A percentile compares a stretch with the other conserved stretches of the same genome.
phyloP scores from a whole-genome alignment of 140 eudicot species.

The Erigeron philadelphicus region DNA sequence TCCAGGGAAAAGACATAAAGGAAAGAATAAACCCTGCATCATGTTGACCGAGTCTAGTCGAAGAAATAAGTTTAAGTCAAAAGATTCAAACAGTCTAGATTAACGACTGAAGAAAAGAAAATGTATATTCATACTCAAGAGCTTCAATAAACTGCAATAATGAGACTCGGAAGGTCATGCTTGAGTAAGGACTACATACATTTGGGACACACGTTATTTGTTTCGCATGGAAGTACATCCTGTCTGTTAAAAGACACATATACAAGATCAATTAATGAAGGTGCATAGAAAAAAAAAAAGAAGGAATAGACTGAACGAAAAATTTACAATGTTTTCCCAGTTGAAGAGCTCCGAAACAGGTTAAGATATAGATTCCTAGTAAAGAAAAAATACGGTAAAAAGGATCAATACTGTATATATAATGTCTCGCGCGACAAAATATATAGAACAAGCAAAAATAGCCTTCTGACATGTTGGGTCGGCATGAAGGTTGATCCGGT shows the following conservation, averaged over 20 bases:
- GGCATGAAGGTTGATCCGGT: constrained; percentile 54
- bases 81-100: too few species aligned
- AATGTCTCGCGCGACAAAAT: background rate
- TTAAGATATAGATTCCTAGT: constrained; percentile 54
- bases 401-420: background rate
- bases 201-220: constrained; percentile 31
- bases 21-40: too few species aligned
- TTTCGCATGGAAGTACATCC: constrained; percentile 47
- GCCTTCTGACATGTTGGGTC: constrained; percentile 44
- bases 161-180: background rate
- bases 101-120: too few species aligned
- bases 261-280: constrained; percentile 17
- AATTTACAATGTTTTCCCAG: constrained; percentile 42
- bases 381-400: background rate
- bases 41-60: too few species aligned
- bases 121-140: too few species aligned
- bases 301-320: background rate
- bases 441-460: background rate
- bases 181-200: background rate
- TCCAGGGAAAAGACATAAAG: too few species aligned
- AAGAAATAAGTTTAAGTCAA: too few species aligned
- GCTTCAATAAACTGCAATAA: too few species aligned
- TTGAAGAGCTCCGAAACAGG: constrained; percentile 58
- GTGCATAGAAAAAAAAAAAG: background rate
- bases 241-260: constrained; percentile 36